phyloP scores from a whole-genome alignment of 805 yeast genomes.

The Candida oleophila region DNA sequence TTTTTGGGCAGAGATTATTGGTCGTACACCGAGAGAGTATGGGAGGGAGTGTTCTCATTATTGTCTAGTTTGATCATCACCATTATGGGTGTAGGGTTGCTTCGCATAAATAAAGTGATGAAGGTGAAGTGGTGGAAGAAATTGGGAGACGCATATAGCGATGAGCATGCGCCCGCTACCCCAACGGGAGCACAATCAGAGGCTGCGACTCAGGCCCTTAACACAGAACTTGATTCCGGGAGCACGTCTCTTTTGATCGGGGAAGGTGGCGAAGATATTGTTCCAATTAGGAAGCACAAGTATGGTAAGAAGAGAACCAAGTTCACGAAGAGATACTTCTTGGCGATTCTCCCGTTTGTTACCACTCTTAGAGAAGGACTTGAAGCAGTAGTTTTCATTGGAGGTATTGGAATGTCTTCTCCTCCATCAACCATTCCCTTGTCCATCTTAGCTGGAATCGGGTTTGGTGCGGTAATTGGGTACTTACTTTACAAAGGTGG shows the following conservation, averaged over 20 bases:
- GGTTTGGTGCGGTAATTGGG: conserved; percentile 65
- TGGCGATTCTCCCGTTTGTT: conserved; percentile 76
- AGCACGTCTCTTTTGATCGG: background rate
- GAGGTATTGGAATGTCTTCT: conserved; percentile 75
- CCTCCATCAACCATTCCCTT: conserved; percentile 56
- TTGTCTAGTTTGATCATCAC: conserved; percentile 79
- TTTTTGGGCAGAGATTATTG: conserved; percentile 79
- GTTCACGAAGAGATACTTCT: conserved; percentile 59
- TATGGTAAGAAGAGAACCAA: background rate
- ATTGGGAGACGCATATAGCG: conserved; percentile 39
- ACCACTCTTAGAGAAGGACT: conserved; percentile 88
- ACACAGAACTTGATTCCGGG: background rate
- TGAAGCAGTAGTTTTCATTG: conserved; percentile 89
- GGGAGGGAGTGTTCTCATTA: conserved; percentile 84
- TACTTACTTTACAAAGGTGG: conserved; percentile 72
- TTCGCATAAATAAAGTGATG: conserved; percentile 72
- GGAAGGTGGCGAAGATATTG: background rate
- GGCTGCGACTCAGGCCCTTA: background rate
- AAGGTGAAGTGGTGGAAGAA: conserved; percentile 73
- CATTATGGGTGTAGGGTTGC: conserved; percentile 80
- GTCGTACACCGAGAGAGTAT: conserved; percentile 82
- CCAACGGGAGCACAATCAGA: too few species aligned
- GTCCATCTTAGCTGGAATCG: conserved; percentile 58
- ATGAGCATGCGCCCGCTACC: background rate
- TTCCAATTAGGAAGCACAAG: conserved; percentile 3